These are phyloP conservation scores for Ganoderma lingzhi DNA, from an alignment of 1,284 basidiomycete genomes.

Conservation along the genomic window DNA sequence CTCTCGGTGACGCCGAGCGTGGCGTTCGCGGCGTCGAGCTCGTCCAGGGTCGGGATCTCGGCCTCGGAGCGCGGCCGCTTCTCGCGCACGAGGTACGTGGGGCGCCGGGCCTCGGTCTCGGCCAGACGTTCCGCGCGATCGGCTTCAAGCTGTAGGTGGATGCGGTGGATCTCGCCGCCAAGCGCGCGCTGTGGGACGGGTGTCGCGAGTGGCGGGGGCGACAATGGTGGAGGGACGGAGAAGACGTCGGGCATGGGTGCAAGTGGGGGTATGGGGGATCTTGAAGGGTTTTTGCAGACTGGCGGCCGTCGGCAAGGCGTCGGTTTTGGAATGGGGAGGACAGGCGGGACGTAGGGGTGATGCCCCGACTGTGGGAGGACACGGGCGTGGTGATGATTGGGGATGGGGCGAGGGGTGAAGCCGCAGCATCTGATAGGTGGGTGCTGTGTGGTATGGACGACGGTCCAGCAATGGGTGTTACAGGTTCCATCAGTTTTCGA, in stretches of 20 bases:
- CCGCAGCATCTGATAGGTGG: conserved; percentile 6
- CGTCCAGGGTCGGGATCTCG: conserved; percentile 42
- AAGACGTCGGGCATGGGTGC: conserved; percentile 41
- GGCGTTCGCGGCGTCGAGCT: conserved; percentile 35
- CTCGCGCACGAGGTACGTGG: conserved; percentile 71
- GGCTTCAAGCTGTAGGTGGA: conserved; percentile 59
- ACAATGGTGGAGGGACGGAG: conserved; percentile 35
- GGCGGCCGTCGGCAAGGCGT: conserved; percentile 22
- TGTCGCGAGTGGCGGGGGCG: conserved; percentile 35
- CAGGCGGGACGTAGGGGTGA: conserved; percentile 39
- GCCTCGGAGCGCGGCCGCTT: conserved; percentile 54
- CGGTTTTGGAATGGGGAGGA: conserved; percentile 45
- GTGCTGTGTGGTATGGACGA: conserved; percentile 26
- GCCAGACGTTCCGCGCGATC: conserved; percentile 55
- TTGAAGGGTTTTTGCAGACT: conserved; percentile 21
- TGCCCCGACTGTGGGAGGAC: conserved; percentile 30
- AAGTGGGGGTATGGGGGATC: conserved; percentile 20
- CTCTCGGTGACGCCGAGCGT: conserved; percentile 69
- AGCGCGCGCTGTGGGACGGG: conserved; percentile 37
- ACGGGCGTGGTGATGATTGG: conserved; percentile 29
- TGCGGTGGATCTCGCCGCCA: conserved; percentile 68
- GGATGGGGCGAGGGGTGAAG: conserved; percentile 22
- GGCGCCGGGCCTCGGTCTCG: conserved; percentile 67
- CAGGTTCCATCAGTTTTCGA: conserved; percentile 31
- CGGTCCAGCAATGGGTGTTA: conserved; percentile 25